Evolutionary conservation across 371 early-diverging fungal genomes (phyloP), one percentile per base, ranked within the genome.

Genomic region (Apophysomyces variabilis): DNA sequence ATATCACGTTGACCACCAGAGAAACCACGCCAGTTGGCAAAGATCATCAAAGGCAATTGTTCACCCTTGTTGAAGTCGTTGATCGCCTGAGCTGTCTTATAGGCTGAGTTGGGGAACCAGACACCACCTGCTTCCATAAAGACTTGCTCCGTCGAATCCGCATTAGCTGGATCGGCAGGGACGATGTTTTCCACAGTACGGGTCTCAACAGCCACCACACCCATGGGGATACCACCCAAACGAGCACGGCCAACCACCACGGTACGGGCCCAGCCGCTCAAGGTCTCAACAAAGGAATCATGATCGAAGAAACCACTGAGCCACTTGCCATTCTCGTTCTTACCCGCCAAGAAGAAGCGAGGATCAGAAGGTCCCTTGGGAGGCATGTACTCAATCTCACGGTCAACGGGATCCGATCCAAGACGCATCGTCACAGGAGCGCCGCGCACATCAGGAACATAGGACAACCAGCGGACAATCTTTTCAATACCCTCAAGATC

Each of bases 21-120:
- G 91, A 99, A 99, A 62, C 99, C 99, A 85, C 99, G 96, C 99
- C 99, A 99, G 93, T 99, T 99, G 81, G 99, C 99, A 87, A 99
- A 95, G 80, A 99, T 93, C 76, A 99, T 93, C 76, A 99, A 80
- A 16, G 99, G 97, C 65, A 99, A 86, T 71, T 95, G 95, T 81
- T 99, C 99, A 78, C 98, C 97, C 73, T 96, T 92, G 89, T 98
- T 97, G 71, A 99, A 97, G 82, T 99, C 97, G 67, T 91, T 89
- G 82, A 99, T 98, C 5, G 98, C 95, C 80, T 97, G 98, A 6
- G 99, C 96, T 37, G 99, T 99, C 90, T 99, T 99, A 88, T 89
- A 96, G 9, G 99, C 95, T 43, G 96, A 95, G 91, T 97, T 96
- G 54, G 99, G 98, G 81, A 93, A 95, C 96, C 99, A 98, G 54